These are phyloP conservation scores for Mucor lusitanicus DNA, from an alignment of 371 early-diverging fungal genomes.

Conservation along the genomic window DNA sequence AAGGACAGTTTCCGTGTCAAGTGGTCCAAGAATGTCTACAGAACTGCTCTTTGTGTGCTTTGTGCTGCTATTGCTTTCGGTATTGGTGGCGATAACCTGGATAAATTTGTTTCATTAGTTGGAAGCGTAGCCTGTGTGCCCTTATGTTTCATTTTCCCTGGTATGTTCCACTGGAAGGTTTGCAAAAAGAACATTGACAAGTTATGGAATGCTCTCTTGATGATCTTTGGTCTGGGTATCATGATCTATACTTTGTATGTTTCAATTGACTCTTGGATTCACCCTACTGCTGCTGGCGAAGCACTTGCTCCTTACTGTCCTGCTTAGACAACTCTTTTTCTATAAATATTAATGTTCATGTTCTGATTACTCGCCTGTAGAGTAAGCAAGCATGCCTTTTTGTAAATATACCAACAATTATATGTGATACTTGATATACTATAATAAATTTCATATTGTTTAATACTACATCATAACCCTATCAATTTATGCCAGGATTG, in stretches of 20 bases:
- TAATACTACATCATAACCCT: no score
- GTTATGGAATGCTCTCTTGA: conserved; percentile 40
- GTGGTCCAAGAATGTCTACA: conserved; percentile 71
- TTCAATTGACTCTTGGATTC: conserved; percentile 25
- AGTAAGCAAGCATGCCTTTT: not conserved
- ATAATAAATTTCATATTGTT: not conserved
- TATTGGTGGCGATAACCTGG: conserved; percentile 67
- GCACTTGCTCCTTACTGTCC: conserved; percentile 3
- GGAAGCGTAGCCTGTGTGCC: conserved; percentile 50
- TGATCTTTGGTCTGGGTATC: conserved; percentile 57
- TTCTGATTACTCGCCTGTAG: not conserved
- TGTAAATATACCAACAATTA: not conserved
- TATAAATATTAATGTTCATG: not conserved
- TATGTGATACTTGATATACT: not conserved
- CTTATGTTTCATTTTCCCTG: conserved; percentile 71
- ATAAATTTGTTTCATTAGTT: conserved; percentile 70
- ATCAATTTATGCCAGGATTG: no score
- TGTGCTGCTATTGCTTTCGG: conserved; percentile 61
- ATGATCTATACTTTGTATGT: conserved; percentile 46
- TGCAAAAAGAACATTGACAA: conserved; percentile 31
- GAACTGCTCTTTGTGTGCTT: conserved; percentile 46
- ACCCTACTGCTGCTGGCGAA: conserved; percentile 12
- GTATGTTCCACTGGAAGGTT: conserved; percentile 64
- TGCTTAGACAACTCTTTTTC: not conserved
- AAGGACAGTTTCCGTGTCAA: conserved; percentile 43